Conservation (phyloP, 306 rosid genomes). For the Carpinus viminea region DNA sequence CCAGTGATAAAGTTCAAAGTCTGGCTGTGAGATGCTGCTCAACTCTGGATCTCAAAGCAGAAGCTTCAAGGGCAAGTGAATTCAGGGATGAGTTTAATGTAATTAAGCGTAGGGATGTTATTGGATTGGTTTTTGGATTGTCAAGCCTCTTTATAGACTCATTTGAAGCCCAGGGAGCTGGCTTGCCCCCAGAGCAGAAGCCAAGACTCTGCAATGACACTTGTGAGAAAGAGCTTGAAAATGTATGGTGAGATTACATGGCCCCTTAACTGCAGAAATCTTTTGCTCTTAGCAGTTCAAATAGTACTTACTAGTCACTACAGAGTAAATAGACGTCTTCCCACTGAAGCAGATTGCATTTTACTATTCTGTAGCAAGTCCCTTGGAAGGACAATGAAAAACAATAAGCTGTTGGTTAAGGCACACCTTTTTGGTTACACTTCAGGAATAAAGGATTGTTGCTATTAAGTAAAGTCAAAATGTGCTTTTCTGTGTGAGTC, state of each 20-base stretch:
- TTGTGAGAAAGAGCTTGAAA: conserved; percentile 95
- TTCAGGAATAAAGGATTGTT: not conserved
- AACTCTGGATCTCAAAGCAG: conserved; percentile 30
- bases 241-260: conserved; percentile 91
- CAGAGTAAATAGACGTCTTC: conserved; percentile 16
- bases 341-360: not conserved
- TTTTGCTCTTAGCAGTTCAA: not conserved
- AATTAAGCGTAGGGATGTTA: conserved; percentile 61
- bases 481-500: not conserved
- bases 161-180: conserved; percentile 70
- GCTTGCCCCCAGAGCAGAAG: conserved; percentile 88
- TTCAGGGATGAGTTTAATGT: conserved; percentile 28
- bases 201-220: conserved; percentile 69
- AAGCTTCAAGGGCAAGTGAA: conserved; percentile 36
- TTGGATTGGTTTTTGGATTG: conserved; percentile 65
- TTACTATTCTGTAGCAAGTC: not conserved
- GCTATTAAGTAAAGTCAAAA: not conserved
- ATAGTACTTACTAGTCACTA: not conserved
- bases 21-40: conserved; percentile 29
- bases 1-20: conserved; percentile 35
- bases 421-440: not conserved
- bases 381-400: conserved; percentile 2
- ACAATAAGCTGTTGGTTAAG: conserved; percentile 1
- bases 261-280: conserved; percentile 26
- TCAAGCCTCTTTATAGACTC: conserved; percentile 51